Conservation (phyloP, 192 early-diverging fungal species). For the Allomyces javanicus region DNA sequence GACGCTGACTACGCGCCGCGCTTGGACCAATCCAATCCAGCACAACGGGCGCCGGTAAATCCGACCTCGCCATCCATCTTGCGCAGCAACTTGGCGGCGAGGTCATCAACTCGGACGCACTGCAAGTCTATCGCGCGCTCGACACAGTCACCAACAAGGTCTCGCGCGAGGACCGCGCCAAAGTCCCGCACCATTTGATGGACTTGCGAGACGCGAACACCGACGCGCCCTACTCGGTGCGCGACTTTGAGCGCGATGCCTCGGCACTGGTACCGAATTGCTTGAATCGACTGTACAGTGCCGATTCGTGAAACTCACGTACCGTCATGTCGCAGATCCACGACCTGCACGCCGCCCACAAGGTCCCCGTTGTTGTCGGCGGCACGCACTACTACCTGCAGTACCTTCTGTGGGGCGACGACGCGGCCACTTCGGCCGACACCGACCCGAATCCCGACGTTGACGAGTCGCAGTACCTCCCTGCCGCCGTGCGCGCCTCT, state of each 20-base stretch:
- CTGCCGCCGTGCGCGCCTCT: slow-evolving; percentile 7
- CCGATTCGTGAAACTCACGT: no score
- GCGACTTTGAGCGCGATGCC: slow-evolving; percentile 67
- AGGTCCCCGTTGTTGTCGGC: slow-evolving; percentile 73
- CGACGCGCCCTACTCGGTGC: slow-evolving; percentile 63
- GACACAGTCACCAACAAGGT: slow-evolving; percentile 94
- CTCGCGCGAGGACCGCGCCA: slow-evolving; percentile 39
- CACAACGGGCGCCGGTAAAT: slow-evolving; percentile 94
- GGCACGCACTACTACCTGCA: slow-evolving; percentile 98
- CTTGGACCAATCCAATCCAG: slow-evolving; percentile 8
- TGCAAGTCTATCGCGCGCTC: slow-evolving; percentile 86
- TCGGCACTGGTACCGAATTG: slow-evolving; percentile 40
- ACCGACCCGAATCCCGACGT: slow-evolving; percentile 1
- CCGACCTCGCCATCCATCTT: slow-evolving; percentile 74
- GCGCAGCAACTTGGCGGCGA: slow-evolving; percentile 63
- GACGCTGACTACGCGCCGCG: no score
- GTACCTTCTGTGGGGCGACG: slow-evolving; percentile 56
- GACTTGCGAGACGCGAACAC: slow-evolving; percentile 39
- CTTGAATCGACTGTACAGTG: no score
- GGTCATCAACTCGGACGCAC: slow-evolving; percentile 83
- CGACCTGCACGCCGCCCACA: slow-evolving; percentile 46
- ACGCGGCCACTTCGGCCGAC: background rate
- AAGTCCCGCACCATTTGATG: slow-evolving; percentile 67
- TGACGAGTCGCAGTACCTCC: slow-evolving; percentile 24
- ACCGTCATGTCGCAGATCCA: slow-evolving; percentile 30